Conservation (phyloP, 1,139 yeast species). For the Saccharomycopsis phalli region DNA sequence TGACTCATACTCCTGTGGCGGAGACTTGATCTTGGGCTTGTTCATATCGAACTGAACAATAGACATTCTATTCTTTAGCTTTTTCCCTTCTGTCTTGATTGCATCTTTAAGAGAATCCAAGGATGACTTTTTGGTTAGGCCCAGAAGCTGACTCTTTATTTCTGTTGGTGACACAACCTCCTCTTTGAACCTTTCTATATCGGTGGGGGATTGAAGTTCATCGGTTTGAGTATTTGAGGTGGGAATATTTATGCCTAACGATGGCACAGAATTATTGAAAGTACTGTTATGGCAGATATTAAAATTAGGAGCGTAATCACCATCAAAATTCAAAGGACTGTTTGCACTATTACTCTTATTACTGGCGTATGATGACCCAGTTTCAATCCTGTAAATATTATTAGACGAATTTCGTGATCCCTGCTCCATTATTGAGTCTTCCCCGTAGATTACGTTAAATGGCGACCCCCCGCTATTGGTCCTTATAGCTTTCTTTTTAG, state of each 20-base stretch:
- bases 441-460: conserved; percentile 18
- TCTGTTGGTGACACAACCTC: conserved; percentile 18
- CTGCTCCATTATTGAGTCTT: conserved; percentile 1
- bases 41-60: too few species aligned
- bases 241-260: not conserved
- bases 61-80: conserved; percentile 12
- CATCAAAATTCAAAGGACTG: too few species aligned
- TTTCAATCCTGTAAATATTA: conserved; percentile 8
- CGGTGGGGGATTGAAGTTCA: not conserved
- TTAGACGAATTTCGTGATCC: not conserved
- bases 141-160: conserved; percentile 10
- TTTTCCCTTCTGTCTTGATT: conserved; percentile 16
- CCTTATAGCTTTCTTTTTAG: not conserved
- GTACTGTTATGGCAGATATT: conserved; percentile 6
- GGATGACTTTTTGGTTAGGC: conserved; percentile 13
- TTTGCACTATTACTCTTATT: conserved; percentile 3
- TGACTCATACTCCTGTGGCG: conserved; percentile 1
- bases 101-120: conserved; percentile 18
- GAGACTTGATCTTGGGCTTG: conserved; percentile 3
- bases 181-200: conserved; percentile 10
- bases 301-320: conserved; percentile 1
- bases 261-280: conserved; percentile 6
- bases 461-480: conserved; percentile 6
- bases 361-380: conserved; percentile 8
- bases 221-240: not conserved